A percentile compares a stretch with the other conserved stretches of the same genome.
These are phyloP conservation scores for Juglanconis sp. DNA, from an alignment of 2,329 filamentous ascomycete species.

Conservation along the genomic window DNA sequence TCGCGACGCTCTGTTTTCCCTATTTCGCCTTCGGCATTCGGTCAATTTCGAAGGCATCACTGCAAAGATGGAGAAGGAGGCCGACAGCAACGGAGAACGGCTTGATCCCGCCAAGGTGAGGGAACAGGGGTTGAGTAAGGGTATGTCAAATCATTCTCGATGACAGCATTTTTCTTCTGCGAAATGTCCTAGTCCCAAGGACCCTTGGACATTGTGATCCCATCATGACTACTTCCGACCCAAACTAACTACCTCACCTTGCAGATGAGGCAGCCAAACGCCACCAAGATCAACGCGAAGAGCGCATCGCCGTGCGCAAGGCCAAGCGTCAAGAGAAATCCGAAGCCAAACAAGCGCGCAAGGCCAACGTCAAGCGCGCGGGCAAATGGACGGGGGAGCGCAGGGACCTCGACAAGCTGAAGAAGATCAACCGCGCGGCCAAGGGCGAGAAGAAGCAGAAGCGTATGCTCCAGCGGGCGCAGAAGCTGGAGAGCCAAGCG, in stretches of 20 bases:
- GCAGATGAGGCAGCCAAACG: slow-evolving; percentile 28
- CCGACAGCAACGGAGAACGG: no score
- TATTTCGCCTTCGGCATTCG: no score
- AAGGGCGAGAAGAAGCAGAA: slow-evolving; percentile 12
- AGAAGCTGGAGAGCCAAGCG: not conserved
- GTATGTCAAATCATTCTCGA: no score
- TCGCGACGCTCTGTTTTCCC: no score
- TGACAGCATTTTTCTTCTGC: no score
- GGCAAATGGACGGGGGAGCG: slow-evolving; percentile 9
- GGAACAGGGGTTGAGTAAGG: no score
- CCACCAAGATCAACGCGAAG: slow-evolving; percentile 25
- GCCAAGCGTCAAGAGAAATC: slow-evolving; percentile 30
- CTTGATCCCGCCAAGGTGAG: no score
- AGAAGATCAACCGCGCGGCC: slow-evolving; percentile 14
- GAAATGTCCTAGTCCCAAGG: no score
- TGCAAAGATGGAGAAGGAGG: no score
- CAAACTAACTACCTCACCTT: not conserved
- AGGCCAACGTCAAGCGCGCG: slow-evolving; percentile 19
- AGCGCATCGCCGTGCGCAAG: slow-evolving; percentile 36
- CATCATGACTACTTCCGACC: not conserved
- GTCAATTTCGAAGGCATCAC: no score
- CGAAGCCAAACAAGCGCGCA: slow-evolving; percentile 32
- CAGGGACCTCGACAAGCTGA: slow-evolving; percentile 12
- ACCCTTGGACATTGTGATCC: not conserved
- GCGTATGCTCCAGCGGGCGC: not conserved